Evolutionary conservation across 129 eudicot species (phyloP).

Genomic region (Flaveria sonorensis): DNA sequence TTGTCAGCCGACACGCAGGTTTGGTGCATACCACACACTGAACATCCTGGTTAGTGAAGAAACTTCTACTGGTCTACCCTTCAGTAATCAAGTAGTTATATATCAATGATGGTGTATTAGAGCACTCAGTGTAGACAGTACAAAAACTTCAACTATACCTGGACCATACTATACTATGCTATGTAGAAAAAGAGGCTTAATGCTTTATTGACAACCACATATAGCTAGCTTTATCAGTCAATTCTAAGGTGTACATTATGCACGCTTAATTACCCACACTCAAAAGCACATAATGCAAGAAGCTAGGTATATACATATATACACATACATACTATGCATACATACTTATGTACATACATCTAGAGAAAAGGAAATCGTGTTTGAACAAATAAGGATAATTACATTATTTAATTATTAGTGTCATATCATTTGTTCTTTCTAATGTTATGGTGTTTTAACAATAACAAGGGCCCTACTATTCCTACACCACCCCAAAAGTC

Average conservation of each 20-base stretch:
- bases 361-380: neutral
- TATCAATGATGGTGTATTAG: slow-evolving; percentile 30
- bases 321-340: neutral
- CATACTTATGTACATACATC: neutral
- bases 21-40: slow-evolving; percentile 42
- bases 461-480: too few relatives aligned
- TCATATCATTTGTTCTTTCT: neutral
- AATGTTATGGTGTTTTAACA: neutral
- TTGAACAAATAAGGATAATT: neutral
- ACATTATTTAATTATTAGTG: neutral
- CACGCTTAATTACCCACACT: slow-evolving; percentile 30
- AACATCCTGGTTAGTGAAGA: slow-evolving; percentile 34
- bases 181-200: slow-evolving; percentile 27
- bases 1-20: slow-evolving; percentile 43
- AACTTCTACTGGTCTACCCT: slow-evolving; percentile 25
- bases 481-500: too few relatives aligned
- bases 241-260: slow-evolving; percentile 37
- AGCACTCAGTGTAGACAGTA: slow-evolving; percentile 23
- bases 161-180: slow-evolving; percentile 39
- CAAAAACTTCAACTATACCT: slow-evolving; percentile 14
- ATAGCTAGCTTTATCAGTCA: slow-evolving; percentile 34
- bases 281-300: neutral
- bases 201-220: slow-evolving; percentile 41
- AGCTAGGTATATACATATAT: neutral
- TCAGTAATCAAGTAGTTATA: slow-evolving; percentile 32